These are phyloP conservation scores for Jamesozyma piceae DNA, from an alignment of 805 yeast genomes.

Conservation along the genomic window DNA sequence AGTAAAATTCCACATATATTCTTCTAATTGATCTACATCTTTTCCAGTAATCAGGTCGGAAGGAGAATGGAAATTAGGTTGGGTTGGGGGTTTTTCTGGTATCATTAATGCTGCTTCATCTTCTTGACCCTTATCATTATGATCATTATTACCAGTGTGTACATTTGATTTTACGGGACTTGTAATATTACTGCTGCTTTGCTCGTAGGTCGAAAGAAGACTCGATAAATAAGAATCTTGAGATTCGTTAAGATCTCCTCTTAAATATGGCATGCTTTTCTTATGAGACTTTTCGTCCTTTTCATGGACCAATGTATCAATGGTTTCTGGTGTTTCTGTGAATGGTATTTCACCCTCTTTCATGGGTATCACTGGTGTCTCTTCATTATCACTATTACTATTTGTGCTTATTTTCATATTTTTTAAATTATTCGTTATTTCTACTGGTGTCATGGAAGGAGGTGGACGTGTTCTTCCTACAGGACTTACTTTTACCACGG, in stretches of 20 bases:
- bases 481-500: neutral
- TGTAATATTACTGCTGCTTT: conserved; percentile 8
- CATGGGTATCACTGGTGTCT: neutral
- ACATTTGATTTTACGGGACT: conserved; percentile 8
- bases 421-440: conserved; percentile 5
- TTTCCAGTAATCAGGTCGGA: conserved; percentile 9
- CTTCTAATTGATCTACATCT: conserved; percentile 51
- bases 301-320: neutral
- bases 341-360: too few species aligned
- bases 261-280: conserved; percentile 7
- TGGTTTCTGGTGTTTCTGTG: neutral
- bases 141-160: neutral
- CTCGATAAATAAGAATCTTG: conserved; percentile 21
- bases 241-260: conserved; percentile 11
- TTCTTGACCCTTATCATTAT: neutral
- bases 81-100: neutral
- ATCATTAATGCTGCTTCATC: neutral
- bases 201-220: conserved; percentile 19
- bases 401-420: neutral
- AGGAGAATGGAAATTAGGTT: neutral
- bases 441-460: conserved; percentile 4
- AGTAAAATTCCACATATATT: conserved; percentile 63
- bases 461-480: conserved; percentile 3
- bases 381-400: neutral
- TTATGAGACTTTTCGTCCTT: neutral